Base-by-base conservation (phyloP, 2,329 filamentous ascomycete species). In the Trichoderma lentiforme region DNA sequence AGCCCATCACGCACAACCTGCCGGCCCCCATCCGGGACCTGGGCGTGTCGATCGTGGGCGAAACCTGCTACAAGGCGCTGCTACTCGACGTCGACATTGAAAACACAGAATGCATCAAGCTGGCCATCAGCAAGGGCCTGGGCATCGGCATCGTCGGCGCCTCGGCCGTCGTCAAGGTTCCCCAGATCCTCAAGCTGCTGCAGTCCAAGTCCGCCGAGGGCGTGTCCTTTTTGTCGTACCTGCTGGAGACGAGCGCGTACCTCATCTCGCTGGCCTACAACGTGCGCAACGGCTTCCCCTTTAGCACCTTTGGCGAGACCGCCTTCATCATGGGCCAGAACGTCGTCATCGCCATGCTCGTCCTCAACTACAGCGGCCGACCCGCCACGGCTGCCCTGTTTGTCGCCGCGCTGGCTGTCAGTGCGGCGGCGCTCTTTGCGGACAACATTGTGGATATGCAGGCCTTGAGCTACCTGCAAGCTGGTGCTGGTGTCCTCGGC, bases 241-340 rank as follows among this genome's bases (percentile, higher is more conserved):
- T 96, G 39, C 93, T 99, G 80, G 96, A 99, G 85, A 98, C 94
- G 9, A 87, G 89, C 71, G 90, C 92, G 72, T 95, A 97, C 83
- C 87, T 98, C 77, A 97, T 98, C 82, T 92, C 91, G 6, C 89
- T 99, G 76, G 93, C 93, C 67, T 99, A 99, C 86, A 97, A 97
- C 81, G 87, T 93, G 75, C 93, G 96, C 80, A 93, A 94, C 78
- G 91, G 90, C 28, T 98, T 97, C 77, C 95, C 96, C 3, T 98
- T 99, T 84, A 97, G 92, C 87, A 99, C 96, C 12, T 99, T 93
- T 81, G 96, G 96, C 81, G 96, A 99, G 88, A 95, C 94, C 32
- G 94, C 93, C 47, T 86, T 98, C 78, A 98, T 99, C 77, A 88
- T 96, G 64, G 90, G 91, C 72, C 96, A 99, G 85, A 97, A 99